Evolutionary conservation across 768 basidiomycete species (phyloP).

Genomic region (Lactifluus subvellereus): DNA sequence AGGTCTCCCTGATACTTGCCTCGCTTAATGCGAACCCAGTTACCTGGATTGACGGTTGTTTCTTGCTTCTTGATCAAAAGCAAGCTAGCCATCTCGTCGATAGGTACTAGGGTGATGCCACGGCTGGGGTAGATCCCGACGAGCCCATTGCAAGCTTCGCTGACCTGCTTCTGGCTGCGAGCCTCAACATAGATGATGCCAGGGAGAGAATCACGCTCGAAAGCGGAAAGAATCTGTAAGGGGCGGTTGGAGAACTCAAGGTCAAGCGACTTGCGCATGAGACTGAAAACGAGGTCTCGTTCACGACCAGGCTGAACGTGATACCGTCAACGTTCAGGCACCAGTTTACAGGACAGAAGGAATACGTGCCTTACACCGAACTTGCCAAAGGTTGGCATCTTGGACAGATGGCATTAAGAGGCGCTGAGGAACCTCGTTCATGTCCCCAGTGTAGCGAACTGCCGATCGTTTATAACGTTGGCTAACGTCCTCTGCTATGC

Average conservation of each 20-base stretch:
- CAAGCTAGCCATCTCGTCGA: slow-evolving; percentile 96
- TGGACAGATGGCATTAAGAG: slow-evolving; percentile 95
- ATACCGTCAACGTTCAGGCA: neutral
- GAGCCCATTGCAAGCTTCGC: slow-evolving; percentile 79
- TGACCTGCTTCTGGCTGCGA: slow-evolving; percentile 78
- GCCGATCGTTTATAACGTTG: slow-evolving; percentile 70
- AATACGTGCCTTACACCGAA: slow-evolving; percentile 75
- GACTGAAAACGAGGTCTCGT: slow-evolving; percentile 86
- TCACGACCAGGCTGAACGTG: slow-evolving; percentile 74
- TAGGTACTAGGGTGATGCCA: slow-evolving; percentile 81
- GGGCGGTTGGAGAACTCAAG: slow-evolving; percentile 72
- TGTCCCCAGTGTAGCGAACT: slow-evolving; percentile 80
- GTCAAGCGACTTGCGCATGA: slow-evolving; percentile 90
- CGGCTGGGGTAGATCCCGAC: slow-evolving; percentile 87
- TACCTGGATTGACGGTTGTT: slow-evolving; percentile 72
- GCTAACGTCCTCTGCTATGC: slow-evolving; percentile 76
- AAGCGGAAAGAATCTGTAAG: slow-evolving; percentile 85
- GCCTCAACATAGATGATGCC: slow-evolving; percentile 98
- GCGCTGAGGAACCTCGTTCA: slow-evolving; percentile 89
- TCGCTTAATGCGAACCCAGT: slow-evolving; percentile 92
- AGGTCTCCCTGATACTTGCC: slow-evolving; percentile 94
- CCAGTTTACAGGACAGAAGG: neutral
- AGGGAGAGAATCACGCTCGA: slow-evolving; percentile 90
- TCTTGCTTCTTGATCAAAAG: slow-evolving; percentile 96
- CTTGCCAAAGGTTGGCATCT: slow-evolving; percentile 94